A percentile compares a stretch with the other conserved stretches of the same genome.
phyloP scores from a whole-genome alignment of 768 basidiomycete species.

The Macrolepiota albuminosa region DNA sequence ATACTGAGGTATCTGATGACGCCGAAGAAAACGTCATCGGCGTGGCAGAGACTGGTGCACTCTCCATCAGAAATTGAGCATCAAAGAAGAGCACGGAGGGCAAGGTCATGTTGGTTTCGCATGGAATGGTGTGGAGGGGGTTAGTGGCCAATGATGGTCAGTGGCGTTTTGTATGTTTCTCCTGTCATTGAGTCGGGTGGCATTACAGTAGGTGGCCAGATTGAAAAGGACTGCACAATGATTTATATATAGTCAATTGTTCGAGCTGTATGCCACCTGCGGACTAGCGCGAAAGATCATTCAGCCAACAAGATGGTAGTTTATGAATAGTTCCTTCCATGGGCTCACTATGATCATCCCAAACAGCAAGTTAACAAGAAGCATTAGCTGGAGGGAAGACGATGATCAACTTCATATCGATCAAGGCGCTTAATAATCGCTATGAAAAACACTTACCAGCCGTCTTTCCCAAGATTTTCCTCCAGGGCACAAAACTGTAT shows the following conservation, averaged over 20 bases:
- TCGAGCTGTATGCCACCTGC: background rate
- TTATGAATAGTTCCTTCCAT: no score
- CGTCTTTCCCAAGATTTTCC: no score
- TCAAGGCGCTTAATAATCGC: no score
- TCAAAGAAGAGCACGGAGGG: background rate
- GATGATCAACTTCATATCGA: background rate
- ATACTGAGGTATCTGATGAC: background rate
- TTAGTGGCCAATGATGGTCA: background rate
- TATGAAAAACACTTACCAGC: no score
- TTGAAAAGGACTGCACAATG: background rate
- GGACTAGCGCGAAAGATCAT: background rate
- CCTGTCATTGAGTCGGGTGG: background rate
- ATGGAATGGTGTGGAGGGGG: no score
- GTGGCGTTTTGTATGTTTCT: background rate
- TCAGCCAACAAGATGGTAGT: background rate
- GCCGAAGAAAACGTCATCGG: background rate
- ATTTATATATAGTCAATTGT: background rate
- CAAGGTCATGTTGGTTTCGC: background rate
- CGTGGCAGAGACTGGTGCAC: background rate
- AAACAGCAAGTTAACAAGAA: background rate
- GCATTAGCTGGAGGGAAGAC: no score
- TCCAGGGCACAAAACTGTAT: no score
- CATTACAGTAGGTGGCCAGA: background rate
- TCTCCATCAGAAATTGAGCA: background rate
- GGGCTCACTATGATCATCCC: no score